Evolutionary conservation across 768 basidiomycete species (phyloP).

Genomic region (Agrocybe pediades): DNA sequence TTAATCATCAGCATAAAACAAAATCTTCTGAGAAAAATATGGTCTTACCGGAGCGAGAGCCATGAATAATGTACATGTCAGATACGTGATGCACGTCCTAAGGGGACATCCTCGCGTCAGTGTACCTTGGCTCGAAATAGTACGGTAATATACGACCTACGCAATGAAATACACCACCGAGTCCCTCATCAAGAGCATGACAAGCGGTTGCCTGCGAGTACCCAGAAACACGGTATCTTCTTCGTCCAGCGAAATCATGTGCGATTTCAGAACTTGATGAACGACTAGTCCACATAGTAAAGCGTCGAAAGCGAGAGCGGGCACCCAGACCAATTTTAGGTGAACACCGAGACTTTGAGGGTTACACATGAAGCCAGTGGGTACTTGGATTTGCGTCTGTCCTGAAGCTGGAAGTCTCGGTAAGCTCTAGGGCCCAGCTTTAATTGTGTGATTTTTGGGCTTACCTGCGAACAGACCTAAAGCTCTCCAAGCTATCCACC

Average conservation of each 20-base stretch:
- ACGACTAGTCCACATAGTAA: background rate
- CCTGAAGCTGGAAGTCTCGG: background rate
- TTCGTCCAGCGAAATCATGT: background rate
- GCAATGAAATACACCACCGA: slow-evolving; percentile 1
- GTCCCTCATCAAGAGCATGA: background rate
- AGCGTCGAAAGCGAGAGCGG: background rate
- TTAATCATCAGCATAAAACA: background rate
- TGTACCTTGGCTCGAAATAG: background rate
- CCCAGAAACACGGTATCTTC: background rate
- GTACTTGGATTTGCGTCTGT: background rate
- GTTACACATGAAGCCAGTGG: background rate
- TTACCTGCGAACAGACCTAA: background rate
- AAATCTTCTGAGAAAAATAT: no score
- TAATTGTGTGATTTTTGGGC: no score
- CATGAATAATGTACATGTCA: background rate
- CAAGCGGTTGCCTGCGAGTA: background rate
- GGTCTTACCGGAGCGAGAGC: background rate
- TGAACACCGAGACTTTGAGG: background rate
- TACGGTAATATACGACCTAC: no score
- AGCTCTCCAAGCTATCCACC: background rate
- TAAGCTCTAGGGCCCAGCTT: background rate
- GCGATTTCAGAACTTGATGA: background rate
- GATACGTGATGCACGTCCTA: background rate
- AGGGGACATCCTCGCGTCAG: background rate
- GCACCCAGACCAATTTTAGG: background rate